Base-by-base conservation (phyloP, 306 rosid species). In the Rubus parviflorus region DNA sequence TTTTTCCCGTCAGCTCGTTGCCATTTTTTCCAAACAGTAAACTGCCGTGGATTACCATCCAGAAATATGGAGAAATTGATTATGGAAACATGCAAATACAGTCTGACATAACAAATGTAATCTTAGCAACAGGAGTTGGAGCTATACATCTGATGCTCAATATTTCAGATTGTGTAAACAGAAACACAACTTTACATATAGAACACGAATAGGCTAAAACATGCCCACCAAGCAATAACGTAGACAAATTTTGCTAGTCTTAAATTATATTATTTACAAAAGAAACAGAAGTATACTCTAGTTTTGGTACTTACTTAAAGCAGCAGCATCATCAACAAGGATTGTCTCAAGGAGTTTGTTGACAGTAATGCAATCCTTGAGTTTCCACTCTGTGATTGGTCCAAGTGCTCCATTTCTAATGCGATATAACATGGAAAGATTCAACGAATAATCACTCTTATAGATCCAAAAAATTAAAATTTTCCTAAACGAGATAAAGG, bases 361-460 rank as follows among this genome's bases (percentile, higher is more conserved):
- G 74, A 95, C 90, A 35, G 90, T 85, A 72, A 92, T 82, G 79
- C 87, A 90, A 75, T 95, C 99, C 80, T 80, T 85, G 43, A 95
- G 96, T 75, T 83, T 88, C 99, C 98, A 92, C 80, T 87, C 88
- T 75, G 73, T 65, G 68, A 88, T 76, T 20, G 82, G 91, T 83
- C 97, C 96, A 25, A 86, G 86, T 63, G 94, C 90, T 80, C 90
- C 99, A 84, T 85, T 88, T 47, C 97, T 95, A 64, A 53, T 47
- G 78, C 23, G 45, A 76, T 19, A 76, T 56, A 57, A 72, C 60
- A 81, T 62, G 51, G 52, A 75, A 68, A 58, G 49, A 73, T 74
- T 77, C 42, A 74, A 60, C 14, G 16, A 38, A 45, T 4, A 58
- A 65, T 65, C 67, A 65, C 73, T 23, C 52, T 12, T 52, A 48